These are phyloP conservation scores for Pichia sp. DNA, from an alignment of 1,139 yeast genomes.

Conservation along the genomic window DNA sequence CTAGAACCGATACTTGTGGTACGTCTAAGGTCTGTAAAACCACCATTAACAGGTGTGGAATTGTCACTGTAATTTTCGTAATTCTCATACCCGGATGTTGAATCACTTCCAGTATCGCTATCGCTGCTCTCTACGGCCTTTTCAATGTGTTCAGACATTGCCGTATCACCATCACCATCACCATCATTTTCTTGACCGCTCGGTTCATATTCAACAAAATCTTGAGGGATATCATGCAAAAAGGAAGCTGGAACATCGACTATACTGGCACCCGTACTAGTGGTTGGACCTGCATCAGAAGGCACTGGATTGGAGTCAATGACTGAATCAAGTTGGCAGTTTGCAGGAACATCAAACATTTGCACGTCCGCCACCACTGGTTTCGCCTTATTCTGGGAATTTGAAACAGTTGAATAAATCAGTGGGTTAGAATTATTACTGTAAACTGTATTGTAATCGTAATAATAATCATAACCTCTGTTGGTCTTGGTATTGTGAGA, in stretches of 20 bases:
- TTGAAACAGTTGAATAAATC: conserved; percentile 12
- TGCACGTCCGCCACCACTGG: conserved; percentile 23
- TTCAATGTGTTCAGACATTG: too few species aligned
- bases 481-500: conserved; percentile 71
- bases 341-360: conserved; percentile 28
- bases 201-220: background rate
- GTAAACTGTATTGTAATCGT: conserved; percentile 83
- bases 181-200: background rate
- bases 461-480: conserved; percentile 77
- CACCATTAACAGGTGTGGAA: background rate
- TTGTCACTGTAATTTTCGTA: background rate
- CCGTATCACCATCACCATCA: background rate
- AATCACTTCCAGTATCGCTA: background rate
- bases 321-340: conserved; percentile 25
- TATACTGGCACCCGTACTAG: background rate
- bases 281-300: background rate
- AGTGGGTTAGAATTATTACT: conserved; percentile 20
- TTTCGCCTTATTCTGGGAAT: background rate
- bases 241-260: conserved; percentile 6
- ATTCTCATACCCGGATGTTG: background rate
- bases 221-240: conserved; percentile 4
- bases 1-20: conserved; percentile 16
- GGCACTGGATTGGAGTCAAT: conserved; percentile 12
- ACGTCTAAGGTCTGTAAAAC: conserved; percentile 16
- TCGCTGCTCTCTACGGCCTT: too few species aligned